Base-by-base conservation (phyloP, 805 yeast genomes). In the Zygotorulaspora florentina region DNA sequence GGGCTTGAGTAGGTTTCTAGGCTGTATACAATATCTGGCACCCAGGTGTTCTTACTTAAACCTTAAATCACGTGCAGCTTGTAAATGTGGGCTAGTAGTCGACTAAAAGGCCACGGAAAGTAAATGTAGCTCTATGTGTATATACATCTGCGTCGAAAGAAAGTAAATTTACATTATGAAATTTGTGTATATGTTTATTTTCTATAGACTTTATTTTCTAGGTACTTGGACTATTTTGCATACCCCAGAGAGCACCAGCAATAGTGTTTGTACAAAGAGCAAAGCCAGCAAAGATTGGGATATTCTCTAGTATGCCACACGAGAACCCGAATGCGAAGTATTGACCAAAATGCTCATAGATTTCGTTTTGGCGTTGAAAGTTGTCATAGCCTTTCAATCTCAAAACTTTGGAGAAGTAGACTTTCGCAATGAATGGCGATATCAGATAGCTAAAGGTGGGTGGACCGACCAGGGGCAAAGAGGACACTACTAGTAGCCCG, bases 391-490 rank as follows among this genome's bases (percentile, higher is more conserved):
- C 55, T 40, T 51, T 52, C 27, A 59, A 34, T 36, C 62, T 50
- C 27, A 58, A 46, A 7, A 50, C 36, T 20, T 55, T 59, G 6
- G 67, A 52, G 35, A 59, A 52, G 47, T 62, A 63, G 35, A 61
- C 54, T 40, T 55, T 59, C 9, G 63, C 43, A 11, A 64, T 51
- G 37, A 58, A 50, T 8, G 67, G 66, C 12, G 66, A 53, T 4
- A 64, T 53, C 5, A 56, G 16, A 8, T 56, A 34, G 37, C 52
- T 51, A 48, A 61, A 64, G 6, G 53, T 7, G n/a, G 55, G 39
- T 10, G 68, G 67, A 2, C 68, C 68, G 8, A 59, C 15, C 8
- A 64, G 39, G 27, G 68, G 68, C 17, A 62, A 39, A 27, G 53
- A 47, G 7, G 66, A 58, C 15, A 62, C 33, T n/a, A 48, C 34